Base-by-base conservation (phyloP, 2,329 filamentous ascomycete species). In the Neonectria magnoliae region DNA sequence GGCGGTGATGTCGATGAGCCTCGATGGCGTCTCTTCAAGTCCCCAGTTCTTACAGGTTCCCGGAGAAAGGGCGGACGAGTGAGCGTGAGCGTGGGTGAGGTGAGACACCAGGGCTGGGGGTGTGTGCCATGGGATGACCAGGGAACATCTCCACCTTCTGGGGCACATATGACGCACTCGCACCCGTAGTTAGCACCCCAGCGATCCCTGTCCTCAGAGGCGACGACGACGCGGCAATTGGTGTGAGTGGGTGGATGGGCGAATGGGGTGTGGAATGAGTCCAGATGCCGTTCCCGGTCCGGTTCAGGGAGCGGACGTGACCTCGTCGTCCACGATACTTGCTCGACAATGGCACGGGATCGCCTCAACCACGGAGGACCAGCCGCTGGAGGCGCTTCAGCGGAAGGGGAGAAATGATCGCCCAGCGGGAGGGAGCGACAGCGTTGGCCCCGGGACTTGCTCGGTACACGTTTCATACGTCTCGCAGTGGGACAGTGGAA, bases 81-180 rank as follows among this genome's bases (percentile, higher is more conserved):
- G 27, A 51, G 45, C 44, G 22, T 38, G 52, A 58, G 67, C 70
- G 66, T 72, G 66, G 65, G 71, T 71, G 60, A 62, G 60, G 62
- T 66, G 62, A 73, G 64, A 60, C 71, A 67, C 55, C 52, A 66
- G 42, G 54, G 58, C 62, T 64, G 65, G 69, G 71, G 56, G 57
- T 57, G 62, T 66, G 67, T 68, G 67, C 68, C 58, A 69, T 64
- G 58, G 67, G 65, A 65, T 52, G 55, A 60, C 63, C 62, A 70
- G 60, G 68, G 70, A 67, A 67, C 41, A 47, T 52, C 64, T 65
- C 60, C 60, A 70, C 68, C 57, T 62, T 68, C 64, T 54, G 71
- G 69, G 71, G 69, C 69, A 66, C 71, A 73, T 73, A 73, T 73
- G 71, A 73, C 71, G 71, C 71, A 71, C 68, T 72, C 61, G 60